These are phyloP conservation scores for Bifiguratus adelaidae DNA, from an alignment of 192 early-diverging fungal species.

Conservation along the genomic window DNA sequence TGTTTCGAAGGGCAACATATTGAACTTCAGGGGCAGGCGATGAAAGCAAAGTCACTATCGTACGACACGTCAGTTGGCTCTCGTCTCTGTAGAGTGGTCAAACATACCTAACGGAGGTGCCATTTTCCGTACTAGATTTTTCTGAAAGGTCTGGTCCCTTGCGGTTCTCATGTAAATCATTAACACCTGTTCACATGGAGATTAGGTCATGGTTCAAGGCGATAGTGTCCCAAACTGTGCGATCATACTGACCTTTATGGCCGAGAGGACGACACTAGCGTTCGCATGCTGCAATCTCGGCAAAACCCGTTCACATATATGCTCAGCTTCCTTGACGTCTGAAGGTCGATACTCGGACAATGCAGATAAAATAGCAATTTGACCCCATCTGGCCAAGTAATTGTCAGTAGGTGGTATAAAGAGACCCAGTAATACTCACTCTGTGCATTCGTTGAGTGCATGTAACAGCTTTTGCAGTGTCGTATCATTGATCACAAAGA, in stretches of 20 bases:
- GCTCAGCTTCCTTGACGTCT: constrained; percentile 74
- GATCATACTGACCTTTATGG: constrained; percentile 80
- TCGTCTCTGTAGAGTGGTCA: background rate
- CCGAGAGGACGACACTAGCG: constrained; percentile 88
- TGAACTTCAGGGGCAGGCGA: constrained; percentile 86
- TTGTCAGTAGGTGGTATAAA: background rate
- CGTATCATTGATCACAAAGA: constrained; percentile 66
- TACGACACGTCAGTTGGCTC: background rate
- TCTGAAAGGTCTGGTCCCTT: constrained; percentile 56
- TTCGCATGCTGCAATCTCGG: constrained; percentile 95
- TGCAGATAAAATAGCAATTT: constrained; percentile 87
- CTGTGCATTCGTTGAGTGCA: constrained; percentile 95
- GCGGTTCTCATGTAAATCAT: constrained; percentile 67
- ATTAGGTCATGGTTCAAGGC: no score
- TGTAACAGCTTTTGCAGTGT: constrained; percentile 76
- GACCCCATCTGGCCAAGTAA: constrained; percentile 67
- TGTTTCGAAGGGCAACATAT: constrained; percentile 94
- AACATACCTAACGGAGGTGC: constrained; percentile 80
- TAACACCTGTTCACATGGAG: constrained; percentile 46
- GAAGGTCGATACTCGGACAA: constrained; percentile 66
- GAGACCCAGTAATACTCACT: constrained; percentile 44
- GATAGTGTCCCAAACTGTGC: no score
- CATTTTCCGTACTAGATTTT: constrained; percentile 77
- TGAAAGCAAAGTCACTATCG: constrained; percentile 74
- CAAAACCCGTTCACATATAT: constrained; percentile 82